These are phyloP conservation scores for Aspergillus diversus DNA, from an alignment of 495 filamentous ascomycete species.

Conservation along the genomic window DNA sequence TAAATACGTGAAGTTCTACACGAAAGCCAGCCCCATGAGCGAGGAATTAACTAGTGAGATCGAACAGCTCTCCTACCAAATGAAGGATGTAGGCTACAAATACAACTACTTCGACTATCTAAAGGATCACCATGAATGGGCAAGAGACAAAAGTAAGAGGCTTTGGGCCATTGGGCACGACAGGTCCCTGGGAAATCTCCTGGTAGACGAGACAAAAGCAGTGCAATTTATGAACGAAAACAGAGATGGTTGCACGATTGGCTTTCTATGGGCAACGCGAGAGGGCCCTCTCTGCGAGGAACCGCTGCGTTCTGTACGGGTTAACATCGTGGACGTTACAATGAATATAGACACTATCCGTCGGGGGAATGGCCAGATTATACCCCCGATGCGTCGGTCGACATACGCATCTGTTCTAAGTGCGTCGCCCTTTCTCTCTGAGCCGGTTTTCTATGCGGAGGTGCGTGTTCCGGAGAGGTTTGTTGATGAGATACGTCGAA, in stretches of 20 bases:
- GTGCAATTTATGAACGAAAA: neutral
- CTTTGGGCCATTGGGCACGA: neutral
- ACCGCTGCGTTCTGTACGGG: neutral
- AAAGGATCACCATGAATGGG: neutral
- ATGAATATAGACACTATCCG: neutral
- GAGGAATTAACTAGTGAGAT: neutral
- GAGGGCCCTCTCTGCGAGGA: constrained; percentile 8
- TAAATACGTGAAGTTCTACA: neutral
- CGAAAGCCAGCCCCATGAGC: neutral
- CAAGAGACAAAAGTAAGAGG: neutral
- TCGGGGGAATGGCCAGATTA: neutral
- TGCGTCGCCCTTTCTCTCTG: neutral
- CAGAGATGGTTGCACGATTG: neutral
- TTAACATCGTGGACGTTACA: neutral
- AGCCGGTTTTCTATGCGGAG: neutral
- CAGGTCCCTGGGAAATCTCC: neutral
- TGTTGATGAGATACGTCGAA: neutral
- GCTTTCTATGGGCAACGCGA: neutral
- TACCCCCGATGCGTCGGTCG: neutral
- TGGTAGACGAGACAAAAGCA: neutral
- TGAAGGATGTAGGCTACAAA: neutral
- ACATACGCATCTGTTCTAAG: neutral
- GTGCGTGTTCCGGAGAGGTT: neutral
- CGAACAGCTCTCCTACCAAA: neutral
- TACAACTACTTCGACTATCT: neutral